Percentiles rank a stretch among this genome's conserved stretches.
These are phyloP conservation scores for Starmera amethionina DNA, from an alignment of 805 yeast genomes.

Conservation along the genomic window DNA sequence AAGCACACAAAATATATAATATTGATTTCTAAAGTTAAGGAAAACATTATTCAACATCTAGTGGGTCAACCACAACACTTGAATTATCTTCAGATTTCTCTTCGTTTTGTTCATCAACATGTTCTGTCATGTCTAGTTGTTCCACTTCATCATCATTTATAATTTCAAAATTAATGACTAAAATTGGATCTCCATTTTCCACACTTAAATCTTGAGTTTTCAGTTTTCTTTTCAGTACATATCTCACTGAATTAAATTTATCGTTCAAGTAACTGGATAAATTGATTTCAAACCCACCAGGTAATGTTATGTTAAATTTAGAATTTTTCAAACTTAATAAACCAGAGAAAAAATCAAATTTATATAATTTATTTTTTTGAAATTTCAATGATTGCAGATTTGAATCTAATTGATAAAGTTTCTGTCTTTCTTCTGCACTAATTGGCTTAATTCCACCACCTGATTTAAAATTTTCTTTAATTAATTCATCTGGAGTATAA, in stretches of 20 bases:
- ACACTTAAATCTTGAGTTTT: slow-evolving; percentile 6
- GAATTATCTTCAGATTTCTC: background rate
- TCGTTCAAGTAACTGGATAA: slow-evolving; percentile 34
- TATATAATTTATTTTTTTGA: slow-evolving; percentile 26
- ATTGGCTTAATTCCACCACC: too few relatives aligned
- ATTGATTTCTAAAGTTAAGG: too few relatives aligned
- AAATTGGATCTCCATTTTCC: slow-evolving; percentile 10
- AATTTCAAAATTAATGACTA: slow-evolving; percentile 11
- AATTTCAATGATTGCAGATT: slow-evolving; percentile 33
- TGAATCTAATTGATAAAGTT: slow-evolving; percentile 29
- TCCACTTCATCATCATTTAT: background rate
- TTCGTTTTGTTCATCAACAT: background rate
- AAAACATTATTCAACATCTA: background rate
- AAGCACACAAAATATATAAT: too few relatives aligned
- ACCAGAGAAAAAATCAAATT: slow-evolving; percentile 46
- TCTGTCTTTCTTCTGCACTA: slow-evolving; percentile 36
- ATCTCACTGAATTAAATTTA: slow-evolving; percentile 34
- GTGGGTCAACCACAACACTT: background rate
- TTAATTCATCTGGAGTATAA: slow-evolving; percentile 5
- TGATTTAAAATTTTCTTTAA: slow-evolving; percentile 14
- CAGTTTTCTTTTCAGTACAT: slow-evolving; percentile 25
- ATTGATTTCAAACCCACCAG: slow-evolving; percentile 39
- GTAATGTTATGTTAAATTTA: slow-evolving; percentile 40
- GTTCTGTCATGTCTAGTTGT: background rate
- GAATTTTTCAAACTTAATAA: slow-evolving; percentile 40